Evolutionary conservation across 164 flowering plant genomes (phyloP), one percentile per base, ranked within the genome.

Genomic region (Piper longum): DNA sequence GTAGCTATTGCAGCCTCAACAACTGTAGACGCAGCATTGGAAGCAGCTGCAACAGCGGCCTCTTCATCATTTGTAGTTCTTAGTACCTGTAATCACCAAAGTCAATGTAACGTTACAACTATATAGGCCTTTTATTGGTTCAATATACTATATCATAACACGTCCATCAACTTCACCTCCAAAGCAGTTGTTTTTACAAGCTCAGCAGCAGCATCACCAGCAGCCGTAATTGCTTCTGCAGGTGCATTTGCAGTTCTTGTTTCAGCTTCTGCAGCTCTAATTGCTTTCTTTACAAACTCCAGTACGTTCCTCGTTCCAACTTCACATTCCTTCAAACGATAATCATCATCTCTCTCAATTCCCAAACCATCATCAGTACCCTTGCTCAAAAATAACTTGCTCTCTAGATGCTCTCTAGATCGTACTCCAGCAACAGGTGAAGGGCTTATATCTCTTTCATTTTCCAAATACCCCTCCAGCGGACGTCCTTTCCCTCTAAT

Each of bases 201-300:
- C 71, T 95, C 97, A 66, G 95, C 95, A 73, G 99, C 99, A 72
- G 92, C 88, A 78, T 88, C 99, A 66, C 91, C 88, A 76, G 89
- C 99, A 58, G 95, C 93, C 76, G 77, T 84, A 63, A 95, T 70
- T 60, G 99, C 99, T 72, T 81, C 95, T 14, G 61, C 73, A 64
- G 95, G 89, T 59, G 93, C 96, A 78, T 79, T 76, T 43, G 88
- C 97, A 57, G 87, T 82, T 79, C 81, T 83, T 8, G 99, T 97
- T 88, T 95, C 99, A 74, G 86, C 87, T 85, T 90, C 95, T 62
- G 99, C 99, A 72, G 99, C 93, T 71, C 76, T 77, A 5, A 82
- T 85, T 56, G 99, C 99, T 70, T 82, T 80, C 73, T 77, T 85
- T 41, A 95, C 92, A 55, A 87, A 62, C 69, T 87, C 85, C 63